Base-by-base conservation (phyloP, 78 protist species). In the Monosiga brevicollis region DNA sequence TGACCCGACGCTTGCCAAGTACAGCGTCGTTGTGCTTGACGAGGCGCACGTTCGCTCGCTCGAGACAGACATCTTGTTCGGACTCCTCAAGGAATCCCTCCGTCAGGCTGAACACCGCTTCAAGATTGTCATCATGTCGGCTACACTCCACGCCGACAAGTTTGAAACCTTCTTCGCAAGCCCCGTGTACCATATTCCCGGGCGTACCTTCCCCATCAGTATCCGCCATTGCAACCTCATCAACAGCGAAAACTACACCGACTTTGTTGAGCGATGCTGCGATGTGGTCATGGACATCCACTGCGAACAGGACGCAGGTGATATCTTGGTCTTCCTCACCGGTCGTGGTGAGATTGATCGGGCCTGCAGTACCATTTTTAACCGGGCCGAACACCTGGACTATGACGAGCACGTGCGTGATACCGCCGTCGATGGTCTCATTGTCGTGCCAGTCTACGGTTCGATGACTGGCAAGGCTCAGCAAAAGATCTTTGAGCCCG, bases 11-110 rank as follows among this genome's bases (percentile, higher is more conserved):
- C 79, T 82, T 15, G 0, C 25, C 9, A 15, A 38, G 15, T 93
- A 88, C 85, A 0, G 81, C 9, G 55, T 76, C 15, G 37, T 92
- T 22, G 38, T 92, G n/a, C 34, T 92, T 1, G 95, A 92, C 81
- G 95, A 92, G 38, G 93, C 93, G 1, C 95, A 92, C 84, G 93
- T 89, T 35, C 89, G 95, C 2, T 79, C 88, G 2, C 74, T 88
- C 35, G 79, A 87, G 62, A 82, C 93, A 11, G 95, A 92, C 82
- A 72, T 92, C 26, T 77, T 90, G 3, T 62, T 88, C n/a, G 91
- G 87, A 15, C 0, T 90, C 24, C 32, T 86, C 15, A 90, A 90
- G 84, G 1, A 0, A 0, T 1, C n/a, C 32, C 0, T 72, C 41
- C 23, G 62, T 37, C n/a, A 35, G 76, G 83, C 73, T 3, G 32